Evolutionary conservation across 2,329 filamentous ascomycete species (phyloP), one percentile per base, ranked within the genome.

Genomic region (Penicillium fuscoglaucum): DNA sequence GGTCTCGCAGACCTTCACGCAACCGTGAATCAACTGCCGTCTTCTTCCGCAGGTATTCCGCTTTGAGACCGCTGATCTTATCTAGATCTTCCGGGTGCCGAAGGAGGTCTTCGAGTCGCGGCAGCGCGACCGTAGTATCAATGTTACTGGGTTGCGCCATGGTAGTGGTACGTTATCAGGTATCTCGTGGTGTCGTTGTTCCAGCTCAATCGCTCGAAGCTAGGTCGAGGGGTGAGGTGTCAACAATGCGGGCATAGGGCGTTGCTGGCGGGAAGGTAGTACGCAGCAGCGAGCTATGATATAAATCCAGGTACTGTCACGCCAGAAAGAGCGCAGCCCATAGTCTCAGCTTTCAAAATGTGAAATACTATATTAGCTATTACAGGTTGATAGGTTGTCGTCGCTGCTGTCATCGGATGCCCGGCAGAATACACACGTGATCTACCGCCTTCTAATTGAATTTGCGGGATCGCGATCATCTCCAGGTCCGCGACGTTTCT

Each of bases 21-120:
- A 99, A 87, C 79, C 96, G 92, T 52, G 88, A 87, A 79, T 99
- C 95, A 60, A 99, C 87, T 57, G 90, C 90, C 31, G 86, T 85
- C 80, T 99, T 99, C 80, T 97, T 98, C 72, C 95, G 91, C 66
- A 87, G 86, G 79, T 98, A 96, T 75, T 99, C 95, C 66, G 90
- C 85, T 79, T 96, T 96, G 72, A 99, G 83, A 47, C 87, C 87
- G 52, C 88, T 82, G 70, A 99, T 93, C 82, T 97, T 98, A 80
- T 99, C 95, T 66, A 99, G 87, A 78, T 99, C 95, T 74, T 99
- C 95, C 3, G 95, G 91, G 72, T 96, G 92, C 70, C 92, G 91
- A 66, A 99, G 87, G 61, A 98, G 86, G 81, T 98, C 93, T 66
- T 92, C 87, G 74, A 99, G 87, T 82, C 93, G 93, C 10, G 77